Percentiles rank a stretch among this genome's conserved stretches.
These are phyloP conservation scores for Groenewaldozyma auringiensis DNA, from an alignment of 1,139 yeast species.

Conservation along the genomic window DNA sequence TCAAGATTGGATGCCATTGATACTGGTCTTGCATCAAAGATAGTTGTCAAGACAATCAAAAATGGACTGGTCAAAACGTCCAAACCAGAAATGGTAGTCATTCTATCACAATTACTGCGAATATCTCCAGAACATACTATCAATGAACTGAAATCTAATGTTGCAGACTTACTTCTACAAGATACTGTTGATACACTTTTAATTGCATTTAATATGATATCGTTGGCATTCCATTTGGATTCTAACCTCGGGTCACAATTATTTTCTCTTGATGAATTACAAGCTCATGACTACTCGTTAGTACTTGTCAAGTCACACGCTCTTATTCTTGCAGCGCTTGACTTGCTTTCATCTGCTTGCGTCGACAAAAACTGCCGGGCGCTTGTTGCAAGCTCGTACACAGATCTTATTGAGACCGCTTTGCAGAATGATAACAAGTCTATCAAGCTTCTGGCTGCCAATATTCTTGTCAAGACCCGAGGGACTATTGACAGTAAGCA, in stretches of 20 bases:
- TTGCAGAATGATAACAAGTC: constrained; percentile 14
- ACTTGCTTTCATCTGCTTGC: constrained; percentile 31
- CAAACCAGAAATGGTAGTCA: not conserved
- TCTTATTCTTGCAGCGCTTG: constrained; percentile 24
- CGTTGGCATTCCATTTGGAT: constrained; percentile 59
- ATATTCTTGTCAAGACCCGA: constrained; percentile 30
- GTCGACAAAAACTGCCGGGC: constrained; percentile 28
- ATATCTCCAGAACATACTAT: not conserved
- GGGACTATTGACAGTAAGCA: constrained; percentile 23
- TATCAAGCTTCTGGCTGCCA: constrained; percentile 29
- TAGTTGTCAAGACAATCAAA: not conserved
- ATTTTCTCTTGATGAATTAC: constrained; percentile 19
- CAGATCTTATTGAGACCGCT: constrained; percentile 22
- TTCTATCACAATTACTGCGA: not conserved
- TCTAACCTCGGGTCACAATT: constrained; percentile 18
- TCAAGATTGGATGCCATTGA: not conserved
- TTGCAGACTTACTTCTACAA: constrained; percentile 8
- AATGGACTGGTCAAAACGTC: not conserved
- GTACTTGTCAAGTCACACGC: constrained; percentile 18
- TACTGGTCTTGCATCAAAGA: not conserved
- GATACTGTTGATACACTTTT: constrained; percentile 8
- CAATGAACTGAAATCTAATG: not conserved
- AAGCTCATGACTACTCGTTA: constrained; percentile 17
- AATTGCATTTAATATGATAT: constrained; percentile 51
- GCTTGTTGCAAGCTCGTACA: constrained; percentile 24